A percentile compares a stretch with the other conserved stretches of the same genome.
phyloP scores from a whole-genome alignment of 176 grass and related monocot genomes.

The Hsuehochloa calcarea region DNA sequence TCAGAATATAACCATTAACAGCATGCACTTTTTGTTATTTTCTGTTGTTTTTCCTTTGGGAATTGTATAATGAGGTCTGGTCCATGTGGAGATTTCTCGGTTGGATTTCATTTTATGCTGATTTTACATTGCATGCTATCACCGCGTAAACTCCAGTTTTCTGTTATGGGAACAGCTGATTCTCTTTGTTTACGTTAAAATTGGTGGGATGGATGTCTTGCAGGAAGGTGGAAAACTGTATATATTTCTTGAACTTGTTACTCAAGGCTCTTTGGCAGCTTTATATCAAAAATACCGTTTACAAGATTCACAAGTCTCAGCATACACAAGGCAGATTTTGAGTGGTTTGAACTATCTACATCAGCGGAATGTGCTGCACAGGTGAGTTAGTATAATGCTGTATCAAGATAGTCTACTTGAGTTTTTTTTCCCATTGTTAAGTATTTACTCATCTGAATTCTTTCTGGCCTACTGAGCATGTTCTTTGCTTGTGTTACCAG shows the following conservation, averaged over 20 bases:
- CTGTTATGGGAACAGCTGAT: constrained; percentile 5
- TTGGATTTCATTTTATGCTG: not conserved
- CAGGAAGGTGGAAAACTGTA: constrained; percentile 72
- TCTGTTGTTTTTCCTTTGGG: not conserved
- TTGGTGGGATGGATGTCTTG: not conserved
- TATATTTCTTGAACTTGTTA: constrained; percentile 97
- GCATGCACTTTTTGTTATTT: not conserved
- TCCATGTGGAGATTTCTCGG: not conserved
- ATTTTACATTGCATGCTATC: not conserved
- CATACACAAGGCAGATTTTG: constrained; percentile 90
- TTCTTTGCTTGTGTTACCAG: constrained; percentile 39
- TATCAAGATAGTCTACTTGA: not conserved
- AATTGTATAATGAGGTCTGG: not conserved
- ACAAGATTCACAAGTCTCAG: constrained; percentile 83
- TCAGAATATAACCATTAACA: not conserved
- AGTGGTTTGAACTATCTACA: constrained; percentile 84
- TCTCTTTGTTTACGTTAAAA: not conserved
- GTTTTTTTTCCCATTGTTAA: not conserved
- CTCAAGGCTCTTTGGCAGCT: constrained; percentile 90
- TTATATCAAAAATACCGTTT: constrained; percentile 75
- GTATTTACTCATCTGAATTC: not conserved
- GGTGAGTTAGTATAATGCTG: constrained; percentile 38
- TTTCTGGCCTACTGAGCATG: not conserved
- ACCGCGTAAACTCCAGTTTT: not conserved
- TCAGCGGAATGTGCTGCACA: constrained; percentile 74